Percentiles rank a stretch among this genome's conserved stretches.
These are phyloP conservation scores for Iris macrosiphon DNA, from an alignment of 106 monocot genomes.

Conservation along the genomic window DNA sequence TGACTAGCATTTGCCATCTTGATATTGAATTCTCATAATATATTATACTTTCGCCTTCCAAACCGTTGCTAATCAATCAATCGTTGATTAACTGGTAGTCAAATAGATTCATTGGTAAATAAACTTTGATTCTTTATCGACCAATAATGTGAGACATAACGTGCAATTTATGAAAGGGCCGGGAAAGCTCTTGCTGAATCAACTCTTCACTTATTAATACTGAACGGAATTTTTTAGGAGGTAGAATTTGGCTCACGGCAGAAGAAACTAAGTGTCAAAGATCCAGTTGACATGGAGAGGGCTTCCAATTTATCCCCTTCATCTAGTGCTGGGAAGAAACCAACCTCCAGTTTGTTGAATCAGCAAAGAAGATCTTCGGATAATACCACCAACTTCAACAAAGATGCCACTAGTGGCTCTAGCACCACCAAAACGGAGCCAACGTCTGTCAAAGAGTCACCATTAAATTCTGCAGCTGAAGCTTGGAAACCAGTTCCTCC, in stretches of 20 bases:
- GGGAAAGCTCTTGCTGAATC: no score
- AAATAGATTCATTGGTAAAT: no score
- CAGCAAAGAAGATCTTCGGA: constrained; percentile 16
- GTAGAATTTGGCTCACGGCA: constrained; percentile 16
- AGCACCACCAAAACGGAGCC: background rate
- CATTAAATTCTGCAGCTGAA: constrained; percentile 5
- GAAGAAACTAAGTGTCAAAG: constrained; percentile 30
- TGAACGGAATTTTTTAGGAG: constrained; percentile 13
- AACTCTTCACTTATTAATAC: background rate
- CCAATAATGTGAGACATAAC: no score
- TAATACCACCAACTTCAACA: background rate
- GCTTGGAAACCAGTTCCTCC: constrained; percentile 1
- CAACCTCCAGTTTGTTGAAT: background rate
- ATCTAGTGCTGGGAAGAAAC: constrained; percentile 24
- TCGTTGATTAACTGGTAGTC: no score
- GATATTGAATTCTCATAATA: no score
- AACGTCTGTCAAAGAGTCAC: constrained; percentile 9
- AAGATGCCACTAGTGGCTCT: background rate
- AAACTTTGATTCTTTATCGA: no score
- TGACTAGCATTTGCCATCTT: no score
- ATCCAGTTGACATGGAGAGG: constrained; percentile 25
- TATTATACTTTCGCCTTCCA: no score
- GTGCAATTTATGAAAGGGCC: background rate
- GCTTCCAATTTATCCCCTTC: constrained; percentile 24
- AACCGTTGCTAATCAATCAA: no score